A percentile compares a stretch with the other conserved stretches of the same genome.
Conservation (phyloP, 495 filamentous ascomycete genomes). For the Barbatosphaeria neglecta region DNA sequence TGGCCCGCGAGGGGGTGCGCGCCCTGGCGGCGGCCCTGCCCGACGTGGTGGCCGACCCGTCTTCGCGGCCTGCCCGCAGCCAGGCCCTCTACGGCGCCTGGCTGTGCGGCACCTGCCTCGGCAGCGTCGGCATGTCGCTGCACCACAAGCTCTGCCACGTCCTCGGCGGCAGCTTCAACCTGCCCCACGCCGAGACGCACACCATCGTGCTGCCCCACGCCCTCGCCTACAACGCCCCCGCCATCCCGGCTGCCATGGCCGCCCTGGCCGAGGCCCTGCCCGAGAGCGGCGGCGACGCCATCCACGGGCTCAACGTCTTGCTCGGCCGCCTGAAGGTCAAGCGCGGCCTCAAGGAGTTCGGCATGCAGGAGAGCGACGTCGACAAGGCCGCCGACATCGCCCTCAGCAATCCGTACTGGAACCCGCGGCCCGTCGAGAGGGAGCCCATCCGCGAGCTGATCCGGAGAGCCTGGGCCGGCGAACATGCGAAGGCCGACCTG, state of each 20-base stretch:
- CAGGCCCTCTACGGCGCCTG: slow-evolving; percentile 54
- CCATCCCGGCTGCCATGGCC: slow-evolving; percentile 46
- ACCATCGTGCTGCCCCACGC: slow-evolving; percentile 57
- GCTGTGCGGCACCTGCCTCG: slow-evolving; percentile 53
- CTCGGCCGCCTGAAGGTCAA: slow-evolving; percentile 46
- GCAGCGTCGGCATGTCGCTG: slow-evolving; percentile 56
- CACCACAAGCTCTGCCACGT: slow-evolving; percentile 65
- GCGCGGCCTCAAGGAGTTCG: slow-evolving; percentile 44
- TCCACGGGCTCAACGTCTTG: slow-evolving; percentile 50
- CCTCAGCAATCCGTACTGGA: slow-evolving; percentile 52
- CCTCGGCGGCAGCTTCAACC: slow-evolving; percentile 55
- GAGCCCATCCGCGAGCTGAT: slow-evolving; percentile 50
- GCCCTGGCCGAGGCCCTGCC: slow-evolving; percentile 47
- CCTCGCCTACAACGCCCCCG: slow-evolving; percentile 55
- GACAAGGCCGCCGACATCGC: slow-evolving; percentile 57
- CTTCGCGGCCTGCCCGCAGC: slow-evolving; percentile 38
- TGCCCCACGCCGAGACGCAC: slow-evolving; percentile 61
- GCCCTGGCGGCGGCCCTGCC: slow-evolving; percentile 46
- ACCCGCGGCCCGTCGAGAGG: slow-evolving; percentile 47
- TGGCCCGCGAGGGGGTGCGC: slow-evolving; percentile 45
- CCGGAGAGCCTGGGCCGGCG: slow-evolving; percentile 56
- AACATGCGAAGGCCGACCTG: slow-evolving; percentile 47
- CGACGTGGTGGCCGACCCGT: slow-evolving; percentile 38
- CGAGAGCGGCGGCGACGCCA: slow-evolving; percentile 42
- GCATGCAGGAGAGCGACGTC: slow-evolving; percentile 56